Conservation (phyloP, 768 basidiomycete genomes). For the Tulasnella calospora region DNA sequence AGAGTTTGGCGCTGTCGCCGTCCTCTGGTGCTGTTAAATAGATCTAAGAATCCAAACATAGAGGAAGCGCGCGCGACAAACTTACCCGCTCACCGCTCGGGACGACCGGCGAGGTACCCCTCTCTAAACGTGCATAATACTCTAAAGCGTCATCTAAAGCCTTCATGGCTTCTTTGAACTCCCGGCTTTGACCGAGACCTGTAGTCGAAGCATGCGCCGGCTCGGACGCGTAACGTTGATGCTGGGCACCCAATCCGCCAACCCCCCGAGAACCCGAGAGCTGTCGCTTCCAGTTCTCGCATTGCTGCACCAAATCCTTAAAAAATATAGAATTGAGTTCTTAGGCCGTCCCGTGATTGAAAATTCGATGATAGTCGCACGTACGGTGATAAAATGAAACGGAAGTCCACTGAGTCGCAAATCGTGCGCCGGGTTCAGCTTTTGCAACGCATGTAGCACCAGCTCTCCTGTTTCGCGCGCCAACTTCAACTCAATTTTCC, state of each 20-base stretch:
- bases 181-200: not conserved
- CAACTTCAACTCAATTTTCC: not conserved
- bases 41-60: not conserved
- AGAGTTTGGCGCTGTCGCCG: not conserved
- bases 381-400: not conserved
- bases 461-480: not conserved
- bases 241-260: not conserved
- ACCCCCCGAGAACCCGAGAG: not conserved
- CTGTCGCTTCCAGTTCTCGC: not conserved
- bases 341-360: not conserved
- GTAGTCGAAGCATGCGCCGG: not conserved
- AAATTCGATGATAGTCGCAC: not conserved
- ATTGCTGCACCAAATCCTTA: not conserved
- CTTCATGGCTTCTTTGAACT: not conserved
- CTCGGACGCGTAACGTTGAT: not conserved
- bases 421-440: not conserved
- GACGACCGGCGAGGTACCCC: not conserved
- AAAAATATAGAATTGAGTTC: not conserved
- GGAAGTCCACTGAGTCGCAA: not conserved
- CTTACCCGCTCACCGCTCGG: not conserved
- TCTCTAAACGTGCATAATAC: not conserved
- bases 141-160: not conserved
- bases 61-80: not conserved
- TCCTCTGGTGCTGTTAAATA: not conserved
- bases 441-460: not conserved